Base-by-base conservation (phyloP, 768 basidiomycete species). In the Cystofilobasidium macerans region DNA sequence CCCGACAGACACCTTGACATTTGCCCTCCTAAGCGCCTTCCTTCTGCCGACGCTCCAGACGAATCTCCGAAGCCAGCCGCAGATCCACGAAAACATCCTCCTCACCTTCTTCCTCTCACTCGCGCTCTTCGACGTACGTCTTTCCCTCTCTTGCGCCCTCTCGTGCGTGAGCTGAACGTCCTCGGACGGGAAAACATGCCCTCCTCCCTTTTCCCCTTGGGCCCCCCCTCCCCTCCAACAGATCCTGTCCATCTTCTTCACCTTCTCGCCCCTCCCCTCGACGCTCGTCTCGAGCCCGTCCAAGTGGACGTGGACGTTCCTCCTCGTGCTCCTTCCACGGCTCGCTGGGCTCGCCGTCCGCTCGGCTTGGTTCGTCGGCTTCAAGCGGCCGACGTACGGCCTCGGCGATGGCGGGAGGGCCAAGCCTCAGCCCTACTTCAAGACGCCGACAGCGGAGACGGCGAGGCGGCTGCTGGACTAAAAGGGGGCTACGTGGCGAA, bases 21-120 rank as follows among this genome's bases (percentile, higher is more conserved):
- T 76, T 3, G 73, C 75, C 12, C 69, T 75, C 69, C 70, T 75
- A 47, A 72, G 72, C 1, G 57, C 72, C 38, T 72, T 71, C 24
- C 67, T 75, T 40, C 67, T 74, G 24, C 71, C 70, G 12, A 53
- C 67, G n/a, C 40, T 72, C 13, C 65, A 70, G 54, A 69, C 70
- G 30, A 68, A 72, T 33, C 62, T 69, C 2, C 43, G 63, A 14
- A 26, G 47, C 4, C 20, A 59, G 14, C 69, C 71, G 12, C 70
- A 47, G 26, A 43, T 72, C 9, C 71, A 71, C 61, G 72, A 72
- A 51, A 74, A 71, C 62, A 56, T 76, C 36, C 70, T 75, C 24
- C 70, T 70, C 58, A 72, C 70, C 24, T 54, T 74, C 26, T 60
- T 76, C 30, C 48, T 75, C n/a, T 75, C 73, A 1, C 71, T 76